Evolutionary conservation across 495 filamentous ascomycete genomes (phyloP), one percentile per base, ranked within the genome.

Genomic region (Achaetomiella virescens): DNA sequence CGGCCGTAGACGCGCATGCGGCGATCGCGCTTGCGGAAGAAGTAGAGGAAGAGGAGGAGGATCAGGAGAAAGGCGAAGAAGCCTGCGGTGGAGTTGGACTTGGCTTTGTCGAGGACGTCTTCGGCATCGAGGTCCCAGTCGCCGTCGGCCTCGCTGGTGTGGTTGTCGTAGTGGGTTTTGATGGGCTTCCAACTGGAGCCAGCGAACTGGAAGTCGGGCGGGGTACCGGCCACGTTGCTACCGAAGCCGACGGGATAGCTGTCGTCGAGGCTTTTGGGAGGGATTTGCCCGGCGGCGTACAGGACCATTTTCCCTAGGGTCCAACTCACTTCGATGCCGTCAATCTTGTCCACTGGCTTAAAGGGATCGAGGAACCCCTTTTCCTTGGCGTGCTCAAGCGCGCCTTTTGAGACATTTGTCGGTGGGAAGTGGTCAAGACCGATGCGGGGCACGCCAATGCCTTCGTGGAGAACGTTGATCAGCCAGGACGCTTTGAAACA

Each of bases 401-500:
- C 72, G 60, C 82, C 83, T 52, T 91, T 88, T 2, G 91, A 95
- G 11, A 81, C 78, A 61, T 97, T 97, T 5, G 65, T 63, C 17
- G 52, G 63, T 0, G 68, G 66, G 0, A 68, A 62, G 8, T 76
- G 57, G 55, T 97, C 92, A 5, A 97, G 68, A 0, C 90, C 90
- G 11, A 95, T 79, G n/a, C 93, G 81, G 1, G 93, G 93, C 40
- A 99, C 82, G 2, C 93, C 93, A 62, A 99, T 97, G 6, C 93
- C 93, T 57, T 96, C 86, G 64, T 99, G 93, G 7, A 99, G 76
- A 40, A 99, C 81, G 55, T 95, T 97, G 63, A 97, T 96, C 35
- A 99, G 76, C 93, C 95, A 99, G 7, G 89, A 91, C 1, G 93
- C 89, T 70, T 97, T 97, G 78, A 99, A 99, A 68, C 93, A 99